phyloP scores from a whole-genome alignment of 441 rosid species.

The Jatropha multifida region DNA sequence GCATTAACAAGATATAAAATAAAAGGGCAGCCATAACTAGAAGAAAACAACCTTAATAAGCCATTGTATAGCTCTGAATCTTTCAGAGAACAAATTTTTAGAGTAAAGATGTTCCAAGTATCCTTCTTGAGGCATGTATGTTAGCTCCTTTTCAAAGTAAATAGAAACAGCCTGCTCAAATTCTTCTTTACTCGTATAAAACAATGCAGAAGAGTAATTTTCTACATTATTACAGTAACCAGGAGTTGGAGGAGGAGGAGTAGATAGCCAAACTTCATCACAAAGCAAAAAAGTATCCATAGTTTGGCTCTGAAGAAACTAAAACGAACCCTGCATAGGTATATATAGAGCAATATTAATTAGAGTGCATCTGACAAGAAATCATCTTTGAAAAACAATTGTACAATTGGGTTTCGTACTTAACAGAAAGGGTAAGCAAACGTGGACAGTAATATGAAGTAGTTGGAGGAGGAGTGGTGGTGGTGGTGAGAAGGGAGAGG shows the following conservation, averaged over 20 bases:
- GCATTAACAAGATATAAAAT: too few species aligned
- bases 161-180: constrained; percentile 34
- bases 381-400: background rate
- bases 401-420: background rate
- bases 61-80: constrained; percentile 59
- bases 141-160: constrained; percentile 50
- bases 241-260: constrained; percentile 26
- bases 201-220: background rate
- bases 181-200: constrained; percentile 39
- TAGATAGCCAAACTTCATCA: constrained; percentile 64
- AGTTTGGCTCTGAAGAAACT: background rate
- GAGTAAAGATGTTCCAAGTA: constrained; percentile 37
- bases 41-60: constrained; percentile 50
- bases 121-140: constrained; percentile 47
- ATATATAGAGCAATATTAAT: background rate
- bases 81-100: constrained; percentile 31
- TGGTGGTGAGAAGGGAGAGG: constrained; percentile 14
- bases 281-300: constrained; percentile 69
- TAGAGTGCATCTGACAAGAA: constrained; percentile 18
- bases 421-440: background rate
- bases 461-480: constrained; percentile 22
- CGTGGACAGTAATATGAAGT: background rate
- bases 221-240: constrained; percentile 17
- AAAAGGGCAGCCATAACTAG: background rate
- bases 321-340: background rate